Evolutionary conservation across 192 early-diverging fungal genomes (phyloP).

Genomic region (Linnemannia elongata): DNA sequence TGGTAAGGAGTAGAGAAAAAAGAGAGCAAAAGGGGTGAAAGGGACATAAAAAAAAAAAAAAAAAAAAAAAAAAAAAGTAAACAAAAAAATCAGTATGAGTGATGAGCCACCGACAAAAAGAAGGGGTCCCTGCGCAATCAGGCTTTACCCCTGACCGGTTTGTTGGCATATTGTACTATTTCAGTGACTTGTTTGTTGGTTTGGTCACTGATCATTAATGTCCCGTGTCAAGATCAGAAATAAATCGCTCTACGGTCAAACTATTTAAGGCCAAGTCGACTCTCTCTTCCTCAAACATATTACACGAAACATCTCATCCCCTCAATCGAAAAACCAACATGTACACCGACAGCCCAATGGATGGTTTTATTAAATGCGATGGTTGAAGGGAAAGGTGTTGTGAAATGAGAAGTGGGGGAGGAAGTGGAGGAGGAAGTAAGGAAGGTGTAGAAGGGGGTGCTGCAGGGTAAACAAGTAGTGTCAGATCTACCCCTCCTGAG

Average conservation of each 20-base stretch:
- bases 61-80: conserved; percentile 28
- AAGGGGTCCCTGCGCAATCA: conserved; percentile 1
- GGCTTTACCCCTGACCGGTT: not conserved
- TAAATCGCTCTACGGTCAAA: too few relatives aligned
- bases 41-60: not conserved
- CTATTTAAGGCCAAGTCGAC: not conserved
- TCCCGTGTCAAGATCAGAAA: too few relatives aligned
- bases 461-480: too few relatives aligned
- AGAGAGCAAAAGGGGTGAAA: not conserved
- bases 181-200: not conserved
- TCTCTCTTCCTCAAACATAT: not conserved
- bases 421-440: too few relatives aligned
- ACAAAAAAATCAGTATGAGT: conserved; percentile 4
- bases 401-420: too few relatives aligned
- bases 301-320: not conserved
- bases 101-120: conserved; percentile 13
- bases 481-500: too few relatives aligned
- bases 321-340: too few relatives aligned
- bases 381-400: too few relatives aligned
- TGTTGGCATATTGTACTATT: not conserved
- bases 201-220: too few relatives aligned
- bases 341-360: too few relatives aligned
- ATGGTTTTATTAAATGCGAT: too few relatives aligned
- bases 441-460: too few relatives aligned
- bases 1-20: not conserved